Evolutionary conservation across 1,284 basidiomycete species (phyloP).

Genomic region (Vanrija sp.): DNA sequence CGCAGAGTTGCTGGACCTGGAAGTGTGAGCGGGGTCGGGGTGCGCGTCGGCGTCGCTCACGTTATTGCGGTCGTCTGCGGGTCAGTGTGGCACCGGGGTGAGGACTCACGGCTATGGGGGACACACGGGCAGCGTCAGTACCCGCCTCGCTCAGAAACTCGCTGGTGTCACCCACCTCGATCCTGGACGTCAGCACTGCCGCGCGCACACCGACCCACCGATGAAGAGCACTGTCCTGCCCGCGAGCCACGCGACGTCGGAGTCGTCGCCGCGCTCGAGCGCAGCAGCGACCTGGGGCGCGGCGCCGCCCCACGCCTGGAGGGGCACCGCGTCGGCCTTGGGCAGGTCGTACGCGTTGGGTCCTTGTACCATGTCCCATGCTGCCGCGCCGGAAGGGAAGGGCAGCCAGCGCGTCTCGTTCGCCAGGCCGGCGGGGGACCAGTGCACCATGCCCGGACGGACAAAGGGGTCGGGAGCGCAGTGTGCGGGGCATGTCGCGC

Average conservation of each 20-base stretch:
- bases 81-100: too few species aligned
- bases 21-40: too few species aligned
- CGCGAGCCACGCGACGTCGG: conserved; percentile 12
- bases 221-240: conserved; percentile 17
- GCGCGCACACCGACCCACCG: conserved; percentile 7
- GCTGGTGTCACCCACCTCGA: background rate
- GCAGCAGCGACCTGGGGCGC: conserved; percentile 10
- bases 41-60: too few species aligned
- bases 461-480: conserved; percentile 18
- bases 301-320: conserved; percentile 8
- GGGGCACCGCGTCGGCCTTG: conserved; percentile 1
- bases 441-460: conserved; percentile 25
- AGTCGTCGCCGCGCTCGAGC: conserved; percentile 10
- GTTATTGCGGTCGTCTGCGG: conserved; percentile 8
- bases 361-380: conserved; percentile 1
- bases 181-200: background rate
- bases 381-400: conserved; percentile 1
- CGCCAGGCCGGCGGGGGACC: conserved; percentile 2
- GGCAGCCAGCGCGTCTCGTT: conserved; percentile 26
- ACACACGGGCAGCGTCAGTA: background rate
- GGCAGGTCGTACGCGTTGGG: conserved; percentile 9
- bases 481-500: background rate
- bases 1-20: conserved; percentile 8
- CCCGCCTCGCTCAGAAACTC: background rate
- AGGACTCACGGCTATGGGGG: background rate